These are phyloP conservation scores for Pyronema omphalodes DNA, from an alignment of 495 filamentous ascomycete genomes.

Conservation along the genomic window DNA sequence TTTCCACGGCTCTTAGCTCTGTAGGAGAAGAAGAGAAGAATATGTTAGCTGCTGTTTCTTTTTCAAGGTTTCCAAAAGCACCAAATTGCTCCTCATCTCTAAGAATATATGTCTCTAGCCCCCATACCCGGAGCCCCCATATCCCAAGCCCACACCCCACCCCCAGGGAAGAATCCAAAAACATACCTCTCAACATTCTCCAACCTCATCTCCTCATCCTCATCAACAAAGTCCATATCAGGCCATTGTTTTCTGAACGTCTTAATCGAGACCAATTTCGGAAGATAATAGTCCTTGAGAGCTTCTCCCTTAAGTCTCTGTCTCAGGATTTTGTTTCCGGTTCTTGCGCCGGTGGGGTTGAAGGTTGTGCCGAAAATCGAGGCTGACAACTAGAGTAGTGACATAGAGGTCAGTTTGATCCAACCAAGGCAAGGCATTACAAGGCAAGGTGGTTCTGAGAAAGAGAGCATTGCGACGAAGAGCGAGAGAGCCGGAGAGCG, in stretches of 20 bases:
- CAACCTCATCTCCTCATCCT: slow-evolving; percentile 58
- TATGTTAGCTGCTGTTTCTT: too few relatives aligned
- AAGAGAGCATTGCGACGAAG: slow-evolving; percentile 12
- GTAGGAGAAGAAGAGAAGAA: not conserved
- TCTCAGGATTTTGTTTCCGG: slow-evolving; percentile 75
- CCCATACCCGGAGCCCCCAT: slow-evolving; percentile 20
- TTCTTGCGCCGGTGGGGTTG: slow-evolving; percentile 63
- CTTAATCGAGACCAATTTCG: slow-evolving; percentile 47
- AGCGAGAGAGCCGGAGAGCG: too few relatives aligned
- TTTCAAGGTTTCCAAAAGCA: too few relatives aligned
- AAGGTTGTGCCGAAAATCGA: slow-evolving; percentile 77
- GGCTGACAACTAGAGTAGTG: slow-evolving; percentile 80
- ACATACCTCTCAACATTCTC: slow-evolving; percentile 51
- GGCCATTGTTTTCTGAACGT: slow-evolving; percentile 48
- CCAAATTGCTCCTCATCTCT: not conserved
- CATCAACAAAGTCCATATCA: slow-evolving; percentile 46
- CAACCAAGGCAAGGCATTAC: too few relatives aligned
- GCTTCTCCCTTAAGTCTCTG: slow-evolving; percentile 64
- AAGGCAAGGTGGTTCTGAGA: not conserved
- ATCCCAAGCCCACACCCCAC: slow-evolving; percentile 10
- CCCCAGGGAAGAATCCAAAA: not conserved
- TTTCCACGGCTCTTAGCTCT: slow-evolving; percentile 60
- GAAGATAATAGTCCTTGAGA: slow-evolving; percentile 66
- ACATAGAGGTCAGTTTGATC: too few relatives aligned
- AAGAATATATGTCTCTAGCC: not conserved